Evolutionary conservation across 148 eudicot species (phyloP).

Genomic region (Vaccinium corymbosum): DNA sequence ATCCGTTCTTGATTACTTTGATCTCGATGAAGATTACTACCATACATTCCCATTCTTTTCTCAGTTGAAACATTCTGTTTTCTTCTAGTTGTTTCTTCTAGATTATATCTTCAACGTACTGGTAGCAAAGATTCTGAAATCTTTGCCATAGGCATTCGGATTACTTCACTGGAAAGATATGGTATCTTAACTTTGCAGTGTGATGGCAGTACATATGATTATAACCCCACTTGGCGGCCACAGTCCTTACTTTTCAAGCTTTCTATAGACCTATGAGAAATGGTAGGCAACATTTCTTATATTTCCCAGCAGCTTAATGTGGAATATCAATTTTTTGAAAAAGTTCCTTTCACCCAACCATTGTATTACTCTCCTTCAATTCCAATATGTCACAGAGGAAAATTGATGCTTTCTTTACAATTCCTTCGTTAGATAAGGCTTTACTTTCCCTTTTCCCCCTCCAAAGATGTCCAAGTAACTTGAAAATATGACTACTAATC

Average conservation of each 20-base stretch:
- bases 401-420: background rate
- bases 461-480: background rate
- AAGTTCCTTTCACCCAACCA: background rate
- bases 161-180: background rate
- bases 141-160: background rate
- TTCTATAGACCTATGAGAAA: slow-evolving; percentile 1
- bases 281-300: background rate
- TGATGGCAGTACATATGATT: background rate
- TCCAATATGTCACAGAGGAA: background rate
- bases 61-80: background rate
- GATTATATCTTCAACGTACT: background rate
- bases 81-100: background rate
- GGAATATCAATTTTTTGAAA: background rate
- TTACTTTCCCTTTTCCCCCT: background rate
- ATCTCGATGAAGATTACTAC: background rate
- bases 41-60: background rate
- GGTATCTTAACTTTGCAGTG: background rate
- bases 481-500: background rate
- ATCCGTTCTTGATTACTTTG: background rate
- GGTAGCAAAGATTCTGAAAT: slow-evolving; percentile 4
- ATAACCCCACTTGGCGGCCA: background rate
- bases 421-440: background rate
- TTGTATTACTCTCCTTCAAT: background rate
- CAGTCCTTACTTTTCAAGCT: background rate
- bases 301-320: background rate